Evolutionary conservation across 306 rosid species (phyloP).

Genomic region (Rosa rugosa): DNA sequence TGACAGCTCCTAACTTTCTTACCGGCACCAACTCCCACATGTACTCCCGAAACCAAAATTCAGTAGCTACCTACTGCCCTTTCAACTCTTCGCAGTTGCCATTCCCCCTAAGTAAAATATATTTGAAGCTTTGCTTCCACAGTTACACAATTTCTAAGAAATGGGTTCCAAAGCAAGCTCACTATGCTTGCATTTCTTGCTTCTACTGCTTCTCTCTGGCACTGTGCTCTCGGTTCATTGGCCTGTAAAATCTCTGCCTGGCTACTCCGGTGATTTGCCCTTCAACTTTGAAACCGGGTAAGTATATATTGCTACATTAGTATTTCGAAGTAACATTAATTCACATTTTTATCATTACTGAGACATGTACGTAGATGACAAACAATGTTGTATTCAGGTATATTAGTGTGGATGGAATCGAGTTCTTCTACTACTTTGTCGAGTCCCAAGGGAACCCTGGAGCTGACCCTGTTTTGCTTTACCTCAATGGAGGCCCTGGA

Average conservation of each 20-base stretch:
- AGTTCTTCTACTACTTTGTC: slow-evolving; percentile 26
- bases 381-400: slow-evolving; percentile 1
- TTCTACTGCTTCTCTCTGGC: slow-evolving; percentile 14
- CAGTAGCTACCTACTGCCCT: not conserved
- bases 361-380: not conserved
- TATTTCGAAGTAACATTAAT: not conserved
- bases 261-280: slow-evolving; percentile 18
- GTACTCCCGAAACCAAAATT: not conserved
- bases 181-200: slow-evolving; percentile 5
- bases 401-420: slow-evolving; percentile 16
- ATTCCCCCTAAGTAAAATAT: not conserved
- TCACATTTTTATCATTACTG: not conserved
- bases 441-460: slow-evolving; percentile 20
- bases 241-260: slow-evolving; percentile 19
- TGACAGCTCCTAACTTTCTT: slow-evolving; percentile 2
- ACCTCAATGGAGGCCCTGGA: slow-evolving; percentile 28
- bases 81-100: not conserved
- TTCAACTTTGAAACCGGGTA: slow-evolving; percentile 23
- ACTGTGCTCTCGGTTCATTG: slow-evolving; percentile 4
- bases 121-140: not conserved
- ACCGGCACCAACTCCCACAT: not conserved
- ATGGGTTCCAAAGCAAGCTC: slow-evolving; percentile 10
- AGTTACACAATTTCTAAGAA: not conserved
- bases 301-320: not conserved
- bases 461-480: slow-evolving; percentile 23